Percentiles rank a stretch among this genome's conserved stretches.
These are phyloP conservation scores for Metschnikowia cerradonensis DNA, from an alignment of 805 yeast species.

Conservation along the genomic window DNA sequence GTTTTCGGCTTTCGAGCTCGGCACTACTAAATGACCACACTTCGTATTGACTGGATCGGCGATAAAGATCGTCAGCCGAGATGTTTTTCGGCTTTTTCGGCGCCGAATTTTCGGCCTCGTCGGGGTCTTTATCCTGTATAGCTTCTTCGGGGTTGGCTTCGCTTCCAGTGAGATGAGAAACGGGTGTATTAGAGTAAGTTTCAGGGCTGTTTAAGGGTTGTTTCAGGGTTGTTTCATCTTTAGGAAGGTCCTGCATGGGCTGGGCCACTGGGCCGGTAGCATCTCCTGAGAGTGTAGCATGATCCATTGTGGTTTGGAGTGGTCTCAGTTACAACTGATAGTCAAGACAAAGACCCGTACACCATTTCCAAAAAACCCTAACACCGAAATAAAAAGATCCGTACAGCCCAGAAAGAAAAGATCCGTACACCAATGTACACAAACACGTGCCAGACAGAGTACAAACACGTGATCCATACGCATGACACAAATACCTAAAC, in stretches of 20 bases:
- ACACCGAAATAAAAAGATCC: not conserved
- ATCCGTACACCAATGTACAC: not conserved
- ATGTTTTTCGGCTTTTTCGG: slow-evolving; percentile 23
- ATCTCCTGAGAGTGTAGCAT: not conserved
- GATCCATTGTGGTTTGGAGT: not conserved
- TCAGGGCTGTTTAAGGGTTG: not conserved
- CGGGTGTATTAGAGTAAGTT: not conserved
- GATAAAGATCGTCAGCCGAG: slow-evolving; percentile 80
- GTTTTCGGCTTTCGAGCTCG: slow-evolving; percentile 48
- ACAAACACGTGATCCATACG: not conserved
- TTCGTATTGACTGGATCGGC: slow-evolving; percentile 80
- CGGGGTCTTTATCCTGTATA: not conserved
- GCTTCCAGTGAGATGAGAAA: not conserved
- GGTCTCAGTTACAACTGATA: not conserved
- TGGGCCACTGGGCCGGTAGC: not conserved
- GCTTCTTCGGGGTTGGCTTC: not conserved
- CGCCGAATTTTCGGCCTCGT: not conserved
- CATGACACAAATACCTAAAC: not conserved
- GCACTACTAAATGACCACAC: slow-evolving; percentile 77
- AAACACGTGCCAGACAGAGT: not conserved
- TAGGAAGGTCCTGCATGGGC: not conserved
- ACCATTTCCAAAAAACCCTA: not conserved
- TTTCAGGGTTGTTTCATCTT: not conserved
- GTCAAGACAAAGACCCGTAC: not conserved
- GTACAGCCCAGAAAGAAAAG: not conserved